Evolutionary conservation across 2,329 filamentous ascomycete species (phyloP).

Genomic region (Truncatella angustata): DNA sequence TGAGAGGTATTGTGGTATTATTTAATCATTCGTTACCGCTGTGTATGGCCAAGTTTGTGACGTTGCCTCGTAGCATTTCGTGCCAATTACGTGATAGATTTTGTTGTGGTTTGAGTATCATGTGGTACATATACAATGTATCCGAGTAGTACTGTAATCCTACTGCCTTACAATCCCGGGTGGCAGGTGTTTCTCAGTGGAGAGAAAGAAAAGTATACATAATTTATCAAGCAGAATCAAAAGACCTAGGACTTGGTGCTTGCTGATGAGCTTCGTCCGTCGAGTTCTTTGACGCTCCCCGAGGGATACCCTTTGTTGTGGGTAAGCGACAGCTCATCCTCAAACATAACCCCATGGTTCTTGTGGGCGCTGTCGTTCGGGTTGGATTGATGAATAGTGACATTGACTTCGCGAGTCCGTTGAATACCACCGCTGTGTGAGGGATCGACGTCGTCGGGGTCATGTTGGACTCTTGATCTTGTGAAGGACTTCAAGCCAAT

Average conservation of each 20-base stretch:
- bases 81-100: neutral
- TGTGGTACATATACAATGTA: neutral
- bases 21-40: too few species aligned
- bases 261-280: slow-evolving; percentile 6
- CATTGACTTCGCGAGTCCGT: slow-evolving; percentile 10
- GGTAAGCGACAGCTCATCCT: slow-evolving; percentile 35
- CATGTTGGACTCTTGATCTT: slow-evolving; percentile 46
- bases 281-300: neutral
- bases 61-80: too few species aligned
- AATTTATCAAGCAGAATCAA: neutral
- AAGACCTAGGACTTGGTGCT: neutral
- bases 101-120: neutral
- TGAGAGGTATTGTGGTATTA: too few species aligned
- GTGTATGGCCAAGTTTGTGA: too few species aligned
- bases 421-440: slow-evolving; percentile 13
- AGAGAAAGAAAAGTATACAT: neutral
- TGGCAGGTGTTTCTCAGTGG: too few species aligned
- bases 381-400: slow-evolving; percentile 25
- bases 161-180: neutral
- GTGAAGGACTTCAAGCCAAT: slow-evolving; percentile 23
- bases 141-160: neutral
- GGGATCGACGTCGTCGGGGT: slow-evolving; percentile 35
- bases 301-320: neutral
- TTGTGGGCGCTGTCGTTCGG: neutral
- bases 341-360: slow-evolving; percentile 27